Base-by-base conservation (phyloP, 2,329 filamentous ascomycete species). In the Chrysosporium queenslandicum region DNA sequence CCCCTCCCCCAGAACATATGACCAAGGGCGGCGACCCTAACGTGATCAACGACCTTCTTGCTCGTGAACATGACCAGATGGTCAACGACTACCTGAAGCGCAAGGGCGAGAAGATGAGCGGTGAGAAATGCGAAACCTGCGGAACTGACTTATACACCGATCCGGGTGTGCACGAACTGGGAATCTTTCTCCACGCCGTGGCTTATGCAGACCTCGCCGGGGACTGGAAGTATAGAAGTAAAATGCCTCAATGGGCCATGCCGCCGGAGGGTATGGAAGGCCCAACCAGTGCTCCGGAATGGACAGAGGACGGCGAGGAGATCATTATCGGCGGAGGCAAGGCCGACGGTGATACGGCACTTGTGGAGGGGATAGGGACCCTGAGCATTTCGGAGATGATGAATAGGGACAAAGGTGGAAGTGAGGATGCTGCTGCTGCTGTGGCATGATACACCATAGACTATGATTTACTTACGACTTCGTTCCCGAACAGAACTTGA, bases 41-140 rank as follows among this genome's bases (percentile, higher is more conserved):
- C 18, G 58, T 70, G 25, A 60, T 71, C n/a, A 67, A 69, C 34
- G 60, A 67, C 45, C 68, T 72, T 40, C 68, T 72, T 59, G 59
- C 68, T 18, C 68, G 66, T 18, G 70, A 71, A 47, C 71, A 74
- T 55, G 87, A 96, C 64, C 87, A 92, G 61, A 90, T 96, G 81
- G 84, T 96, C 34, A 85, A 90, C 59, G 78, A 85, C 52, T 97
- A 97, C 67, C 82, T 95, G 64, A 88, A 90, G 70, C 81, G 83
- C 61, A 90, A 91, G 61, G 91, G 90, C 1, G 92, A 98, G 74
- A 90, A 87, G 66, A 85, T 97, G 78, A 94, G 90, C 1, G 92
- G 92, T 11, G 75, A 89, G 62, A 71, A 81, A 14, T 98, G 92
- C 66, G 77, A 83, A 4, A 68, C 89, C 30, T 98, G 92, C 67